Percentiles rank a stretch among this genome's conserved stretches.
Conservation (phyloP, 192 early-diverging fungal species). For the Coemansia sp. region DNA sequence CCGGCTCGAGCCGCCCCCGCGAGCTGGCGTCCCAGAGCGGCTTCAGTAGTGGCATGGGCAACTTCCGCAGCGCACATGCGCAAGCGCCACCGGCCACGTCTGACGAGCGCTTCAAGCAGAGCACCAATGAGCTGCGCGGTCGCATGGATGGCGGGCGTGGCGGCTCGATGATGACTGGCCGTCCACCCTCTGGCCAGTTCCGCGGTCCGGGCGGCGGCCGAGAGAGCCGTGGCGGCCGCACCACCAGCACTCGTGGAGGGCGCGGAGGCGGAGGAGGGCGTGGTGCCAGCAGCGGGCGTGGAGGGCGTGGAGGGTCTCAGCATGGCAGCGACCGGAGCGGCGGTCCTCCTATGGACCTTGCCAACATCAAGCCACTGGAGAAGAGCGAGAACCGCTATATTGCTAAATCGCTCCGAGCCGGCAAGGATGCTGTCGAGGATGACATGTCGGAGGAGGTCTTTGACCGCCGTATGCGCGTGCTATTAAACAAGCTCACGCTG, state of each 20-base stretch:
- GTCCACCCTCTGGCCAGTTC: constrained; percentile 47
- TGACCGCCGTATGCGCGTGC: constrained; percentile 77
- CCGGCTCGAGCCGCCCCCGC: constrained; percentile 39
- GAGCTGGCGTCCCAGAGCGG: constrained; percentile 21
- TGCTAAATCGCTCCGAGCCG: constrained; percentile 26
- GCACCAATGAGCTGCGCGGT: constrained; percentile 37
- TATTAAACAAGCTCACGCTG: constrained; percentile 95
- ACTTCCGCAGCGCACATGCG: constrained; percentile 36
- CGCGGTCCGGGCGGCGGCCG: constrained; percentile 54
- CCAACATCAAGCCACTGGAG: constrained; percentile 74
- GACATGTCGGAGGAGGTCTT: constrained; percentile 60
- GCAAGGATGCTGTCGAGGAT: constrained; percentile 47
- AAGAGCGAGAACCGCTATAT: constrained; percentile 82
- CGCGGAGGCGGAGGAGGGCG: constrained; percentile 51
- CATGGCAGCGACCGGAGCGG: constrained; percentile 28
- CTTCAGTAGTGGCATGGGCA: constrained; percentile 52
- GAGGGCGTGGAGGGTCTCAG: constrained; percentile 55
- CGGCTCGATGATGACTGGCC: constrained; percentile 36
- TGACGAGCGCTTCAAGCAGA: constrained; percentile 48
- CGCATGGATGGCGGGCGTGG: constrained; percentile 24
- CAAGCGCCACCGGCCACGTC: constrained; percentile 24
- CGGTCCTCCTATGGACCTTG: constrained; percentile 16
- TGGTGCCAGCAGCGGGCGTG: constrained; percentile 21
- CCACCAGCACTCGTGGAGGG: constrained; percentile 48
- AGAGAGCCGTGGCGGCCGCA: constrained; percentile 58